Base-by-base conservation (phyloP, 2,329 filamentous ascomycete species). In the Clonostachys sp. region DNA sequence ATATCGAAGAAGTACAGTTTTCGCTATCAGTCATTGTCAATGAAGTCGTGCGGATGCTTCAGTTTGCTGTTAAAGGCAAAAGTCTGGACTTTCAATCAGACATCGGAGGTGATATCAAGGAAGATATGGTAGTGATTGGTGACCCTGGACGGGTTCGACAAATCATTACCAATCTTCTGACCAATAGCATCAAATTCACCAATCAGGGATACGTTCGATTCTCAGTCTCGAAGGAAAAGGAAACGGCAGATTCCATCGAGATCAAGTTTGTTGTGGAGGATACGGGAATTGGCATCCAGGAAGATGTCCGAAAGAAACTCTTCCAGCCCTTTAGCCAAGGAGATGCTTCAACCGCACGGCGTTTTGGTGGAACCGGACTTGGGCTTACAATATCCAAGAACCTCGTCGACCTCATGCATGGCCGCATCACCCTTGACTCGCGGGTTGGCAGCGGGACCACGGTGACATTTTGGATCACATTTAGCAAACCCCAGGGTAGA, bases 21-120 rank as follows among this genome's bases (percentile, higher is more conserved):
- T 89, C 84, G 30, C 71, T 91, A 3, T 84, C 83, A 0, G 74
- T 89, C 2, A 81, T 90, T 12, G 80, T 91, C 7, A 77, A 84
- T 42, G 90, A 95, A 60, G 88, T 94, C 17, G 87, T 83, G 45
- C 90, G 91, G 61, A 94, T 95, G 89, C 80, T 95, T 55, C 83
- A 86, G 40, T 95, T 95, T 56, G 89, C 88, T 2, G 90, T 91
- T 2, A 81, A 87, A 56, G 80, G 88, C 34, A 89, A 95, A 59
- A 87, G 87, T 40, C 72, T 96, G 5, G 81, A 81, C 9, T 91
- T 91, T 58, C 74, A 79, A 38, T 81, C 78, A 30, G 78, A 86
- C 42, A 80, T 89, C 45, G 76, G 81, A 7, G 69, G 74, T 1
- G 78, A 83, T 41, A 78, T 87, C 8, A 77, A 80, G 44, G 74